phyloP scores from a whole-genome alignment of 805 yeast genomes.

The Monosporozyma unispora region DNA sequence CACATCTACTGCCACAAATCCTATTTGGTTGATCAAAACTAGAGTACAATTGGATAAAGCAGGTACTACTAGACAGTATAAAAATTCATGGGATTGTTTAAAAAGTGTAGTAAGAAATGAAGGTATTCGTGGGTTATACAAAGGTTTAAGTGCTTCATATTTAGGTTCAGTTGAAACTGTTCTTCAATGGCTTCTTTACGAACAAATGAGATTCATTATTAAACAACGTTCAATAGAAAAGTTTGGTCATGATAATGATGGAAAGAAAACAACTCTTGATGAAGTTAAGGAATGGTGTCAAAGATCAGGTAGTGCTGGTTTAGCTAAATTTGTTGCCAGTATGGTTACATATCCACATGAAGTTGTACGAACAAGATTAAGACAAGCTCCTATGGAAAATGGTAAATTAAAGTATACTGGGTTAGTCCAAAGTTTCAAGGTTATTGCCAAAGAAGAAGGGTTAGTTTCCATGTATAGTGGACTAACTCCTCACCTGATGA shows the following conservation, averaged over 20 bases:
- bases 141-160: slow-evolving; percentile 91
- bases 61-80: slow-evolving; percentile 52
- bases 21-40: slow-evolving; percentile 95
- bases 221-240: slow-evolving; percentile 38
- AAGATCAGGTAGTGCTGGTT: slow-evolving; percentile 94
- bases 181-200: slow-evolving; percentile 92
- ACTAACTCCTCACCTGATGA: slow-evolving; percentile 86
- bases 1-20: slow-evolving; percentile 94
- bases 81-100: slow-evolving; percentile 79
- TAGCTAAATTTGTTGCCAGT: slow-evolving; percentile 89
- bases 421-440: slow-evolving; percentile 72
- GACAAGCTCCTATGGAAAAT: slow-evolving; percentile 83
- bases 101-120: slow-evolving; percentile 60
- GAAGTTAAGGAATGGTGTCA: slow-evolving; percentile 84
- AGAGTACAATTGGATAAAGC: slow-evolving; percentile 85
- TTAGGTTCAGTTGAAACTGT: slow-evolving; percentile 90
- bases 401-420: slow-evolving; percentile 88
- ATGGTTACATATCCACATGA: slow-evolving; percentile 94
- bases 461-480: slow-evolving; percentile 93
- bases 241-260: slow-evolving; percentile 28
- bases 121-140: slow-evolving; percentile 73
- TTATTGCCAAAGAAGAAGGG: slow-evolving; percentile 89
- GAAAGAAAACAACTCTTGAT: slow-evolving; percentile 41
- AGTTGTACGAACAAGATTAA: slow-evolving; percentile 86
- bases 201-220: slow-evolving; percentile 79